Conservation (phyloP, 192 early-diverging fungal genomes). For the Coemansia sp. region DNA sequence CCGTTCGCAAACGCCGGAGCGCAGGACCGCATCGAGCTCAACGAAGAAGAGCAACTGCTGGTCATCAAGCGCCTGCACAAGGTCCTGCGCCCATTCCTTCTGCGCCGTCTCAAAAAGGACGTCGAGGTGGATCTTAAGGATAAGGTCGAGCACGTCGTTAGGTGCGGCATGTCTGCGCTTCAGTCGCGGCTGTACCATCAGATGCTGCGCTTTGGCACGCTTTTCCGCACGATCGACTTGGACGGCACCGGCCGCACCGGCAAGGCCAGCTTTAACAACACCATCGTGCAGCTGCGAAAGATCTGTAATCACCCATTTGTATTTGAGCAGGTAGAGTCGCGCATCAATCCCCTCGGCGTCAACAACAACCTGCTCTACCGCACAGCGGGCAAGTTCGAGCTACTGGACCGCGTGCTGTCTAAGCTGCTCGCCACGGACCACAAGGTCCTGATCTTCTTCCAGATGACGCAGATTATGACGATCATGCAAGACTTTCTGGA, state of each 20-base stretch:
- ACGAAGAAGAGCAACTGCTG: conserved; percentile 97
- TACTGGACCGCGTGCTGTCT: conserved; percentile 91
- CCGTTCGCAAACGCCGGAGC: conserved; percentile 80
- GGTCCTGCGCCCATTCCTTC: conserved; percentile 93
- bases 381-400: conserved; percentile 92
- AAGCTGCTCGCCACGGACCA: conserved; percentile 82
- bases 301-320: conserved; percentile 99
- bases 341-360: conserved; percentile 67
- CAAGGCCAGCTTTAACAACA: conserved; percentile 77
- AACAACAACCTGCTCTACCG: conserved; percentile 80
- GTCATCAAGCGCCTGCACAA: conserved; percentile 97
- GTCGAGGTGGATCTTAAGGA: conserved; percentile 97
- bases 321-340: conserved; percentile 85
- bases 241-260: conserved; percentile 38
- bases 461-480: conserved; percentile 89
- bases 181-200: conserved; percentile 83
- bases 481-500: conserved; percentile 95
- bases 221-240: conserved; percentile 58
- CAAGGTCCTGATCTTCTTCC: conserved; percentile 75
- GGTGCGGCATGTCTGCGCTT: conserved; percentile 85
- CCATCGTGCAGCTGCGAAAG: conserved; percentile 97
- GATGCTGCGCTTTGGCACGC: conserved; percentile 74
- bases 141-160: conserved; percentile 92
- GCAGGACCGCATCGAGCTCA: conserved; percentile 87
- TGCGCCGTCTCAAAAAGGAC: conserved; percentile 95